Percentiles rank a stretch among this genome's conserved stretches.
phyloP scores from a whole-genome alignment of 805 yeast genomes.

The Wickerhamiella bombiphila region DNA sequence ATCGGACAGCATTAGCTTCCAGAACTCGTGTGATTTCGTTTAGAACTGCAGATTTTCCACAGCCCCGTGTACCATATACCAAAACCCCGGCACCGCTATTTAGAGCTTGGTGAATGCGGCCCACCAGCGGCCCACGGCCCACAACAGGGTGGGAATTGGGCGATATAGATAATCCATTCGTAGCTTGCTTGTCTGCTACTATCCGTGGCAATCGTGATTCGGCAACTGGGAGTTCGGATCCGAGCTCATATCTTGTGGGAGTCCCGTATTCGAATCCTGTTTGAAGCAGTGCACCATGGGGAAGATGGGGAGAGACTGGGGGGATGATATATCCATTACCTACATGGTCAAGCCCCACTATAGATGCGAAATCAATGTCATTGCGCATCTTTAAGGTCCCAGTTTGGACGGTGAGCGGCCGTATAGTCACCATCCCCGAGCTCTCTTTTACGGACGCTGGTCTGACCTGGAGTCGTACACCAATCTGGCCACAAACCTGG shows the following conservation, averaged over 20 bases:
- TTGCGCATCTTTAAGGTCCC: conserved; percentile 4
- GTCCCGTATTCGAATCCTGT: conserved; percentile 9
- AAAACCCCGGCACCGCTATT: conserved; percentile 41
- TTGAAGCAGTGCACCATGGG: conserved; percentile 13
- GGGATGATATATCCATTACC: conserved; percentile 14
- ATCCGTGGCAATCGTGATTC: conserved; percentile 12
- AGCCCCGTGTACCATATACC: conserved; percentile 61
- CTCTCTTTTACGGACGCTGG: conserved; percentile 26
- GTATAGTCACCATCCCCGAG: conserved; percentile 32
- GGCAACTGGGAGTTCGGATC: conserved; percentile 11
- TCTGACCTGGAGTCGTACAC: conserved; percentile 35
- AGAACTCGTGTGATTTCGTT: conserved; percentile 30
- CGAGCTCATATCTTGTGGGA: conserved; percentile 4
- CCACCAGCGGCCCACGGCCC: conserved; percentile 40
- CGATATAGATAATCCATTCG: not conserved
- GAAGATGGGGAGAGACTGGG: conserved; percentile 8
- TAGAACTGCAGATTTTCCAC: conserved; percentile 59
- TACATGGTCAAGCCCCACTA: conserved; percentile 6
- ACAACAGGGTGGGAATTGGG: conserved; percentile 26
- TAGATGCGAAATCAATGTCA: not conserved
- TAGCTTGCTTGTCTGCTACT: no score
- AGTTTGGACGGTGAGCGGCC: conserved; percentile 33
- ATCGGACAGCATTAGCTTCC: conserved; percentile 28
- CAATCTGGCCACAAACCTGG: conserved; percentile 38
- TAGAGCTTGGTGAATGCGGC: conserved; percentile 28